Evolutionary conservation across 306 rosid genomes (phyloP), one percentile per base, ranked within the genome.

Genomic region (Vigna reflexopilosa): DNA sequence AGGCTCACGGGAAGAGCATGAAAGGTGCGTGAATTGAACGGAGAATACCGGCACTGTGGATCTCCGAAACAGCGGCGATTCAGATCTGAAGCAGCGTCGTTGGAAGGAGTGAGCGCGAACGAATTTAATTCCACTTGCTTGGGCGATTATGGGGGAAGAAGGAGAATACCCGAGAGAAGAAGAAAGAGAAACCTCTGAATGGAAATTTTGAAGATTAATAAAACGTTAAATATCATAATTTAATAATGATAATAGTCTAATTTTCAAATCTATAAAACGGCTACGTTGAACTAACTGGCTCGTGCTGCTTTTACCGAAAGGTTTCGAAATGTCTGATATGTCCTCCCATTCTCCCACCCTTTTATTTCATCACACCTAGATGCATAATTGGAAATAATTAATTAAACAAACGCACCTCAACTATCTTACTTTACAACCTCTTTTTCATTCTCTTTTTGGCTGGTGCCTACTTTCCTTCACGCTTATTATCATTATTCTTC

Each of bases 1-100:
- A 75, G 67, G 86, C 99, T 91, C 84, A 91, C 97, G 79, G 66
- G 83, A 82, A 75, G 93, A 74, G 81, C 97, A 88, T 89, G 96
- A 87, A 91, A 83, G 84, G 85, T 72, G 82, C 75, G 52, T 67
- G 75, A 75, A 85, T 57, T 57, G 52, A 76, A 47, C 76, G 69
- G 28, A 78, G 81, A 80, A 34, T 40, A 75, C 67, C 55, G 42
- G 11, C 16, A 26, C 28, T 28, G 45, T 83, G 79, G 91, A 88
- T 89, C 86, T 69, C 85, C 20, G 42, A 50, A 15, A 63, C 34
- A 49, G 45, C 66, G 73, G 71, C 42, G 87, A 88, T 85, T 83
- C 96, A 82, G 96, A 94, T 89, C 96, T 84, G 88, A 72, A 83
- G 70, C 80, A 55, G 77, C 81, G 76, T 58, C 54, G 50, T 67